Base-by-base conservation (phyloP, 768 basidiomycete genomes). In the Daedaleopsis sinensis region DNA sequence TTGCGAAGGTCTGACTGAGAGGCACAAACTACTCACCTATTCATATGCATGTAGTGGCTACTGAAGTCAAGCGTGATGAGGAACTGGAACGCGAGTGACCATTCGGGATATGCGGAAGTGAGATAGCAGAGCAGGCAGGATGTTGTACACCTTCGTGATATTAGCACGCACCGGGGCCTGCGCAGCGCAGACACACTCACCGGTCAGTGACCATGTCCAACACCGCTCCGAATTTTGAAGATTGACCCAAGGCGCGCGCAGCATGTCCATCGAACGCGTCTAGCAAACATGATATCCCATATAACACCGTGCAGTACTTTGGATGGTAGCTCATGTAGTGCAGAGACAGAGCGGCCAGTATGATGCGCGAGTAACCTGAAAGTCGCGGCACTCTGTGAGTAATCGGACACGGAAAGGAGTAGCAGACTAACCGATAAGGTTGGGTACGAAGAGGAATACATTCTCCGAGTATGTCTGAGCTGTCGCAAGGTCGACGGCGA, bases 1-100 rank as follows among this genome's bases (percentile, higher is more conserved):
- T 68, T 60, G 49, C 58, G 59, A 64, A 43, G 16, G 19, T 38
- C 13, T 27, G 39, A 12, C 27, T 3, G 7, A 32, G 27, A 7
- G 7, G 4, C 27, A 7, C 27, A 7, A 32, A 3, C 3, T 5
- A 39, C 83, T 55, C 68, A 96, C 96, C 96, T 97, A 75, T 98
- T 97, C 97, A 98, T 99, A 75, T 98, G 97, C 87, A 98, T 98
- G 77, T 98, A 98, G 76, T 98, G 97, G 67, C 94, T 96, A 68
- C 91, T 90, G 73, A 99, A 99, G 74, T 99, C 97, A 59, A 99
- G 85, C 0, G 96, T 87, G 76, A 99, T 99, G 63, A 99, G 85
- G 78, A 93, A 90, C 76, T 97, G 94, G 80, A 99, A 98, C 52
- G 88, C 69, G 37, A 96, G 78, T 3, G 96, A 91, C 64, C 80